Evolutionary conservation across 1,284 basidiomycete genomes (phyloP), one percentile per base, ranked within the genome.

Genomic region (Anthracocystis panici-leucophaei): DNA sequence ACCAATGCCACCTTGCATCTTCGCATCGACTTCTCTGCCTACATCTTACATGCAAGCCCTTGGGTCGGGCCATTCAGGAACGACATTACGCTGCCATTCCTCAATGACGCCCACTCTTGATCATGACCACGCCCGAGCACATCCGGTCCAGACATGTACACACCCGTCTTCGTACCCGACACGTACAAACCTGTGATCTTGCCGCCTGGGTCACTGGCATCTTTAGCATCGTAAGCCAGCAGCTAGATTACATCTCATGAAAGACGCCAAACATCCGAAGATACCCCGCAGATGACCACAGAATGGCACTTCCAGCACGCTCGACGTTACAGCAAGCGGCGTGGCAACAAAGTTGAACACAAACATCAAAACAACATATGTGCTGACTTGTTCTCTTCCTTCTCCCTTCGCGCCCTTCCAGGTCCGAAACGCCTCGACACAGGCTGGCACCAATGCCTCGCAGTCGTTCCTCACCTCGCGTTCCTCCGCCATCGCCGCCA

Each of bases 401-500:
- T 31, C n/a, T 50, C n/a, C 14, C 31, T 20, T 50, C n/a, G n/a
- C 3, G 8, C 10, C 21, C n/a, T 16, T 25, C 38, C 60, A 82
- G 79, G 70, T 79, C 50, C 81, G 81, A 44, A 67, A 68, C 60
- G 81, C 81, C 25, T 81, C 79, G 41, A 78, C 81, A 45, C 78
- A 75, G 51, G 75, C 80, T 18, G 68, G 71, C 55, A 23, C 75
- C 25, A 66, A 65, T 35, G 74, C 72, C 3, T 63, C 79, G 49
- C 75, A 74, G 74, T 78, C 89, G 41, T 84, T 88, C 69, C 65
- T 91, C 78, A 89, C 89, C 79, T 96, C 94, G 66, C 91, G 91
- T 81, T 89, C 92, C 57, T 91, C 93, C 48, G 89, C 95, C 66
- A 89, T 90, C 68, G 91, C 92, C 65, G 91, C 92, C 72, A 91